Evolutionary conservation across 331 rosid species (phyloP), one percentile per base, ranked within the genome.

Genomic region (Ulmus americana): DNA sequence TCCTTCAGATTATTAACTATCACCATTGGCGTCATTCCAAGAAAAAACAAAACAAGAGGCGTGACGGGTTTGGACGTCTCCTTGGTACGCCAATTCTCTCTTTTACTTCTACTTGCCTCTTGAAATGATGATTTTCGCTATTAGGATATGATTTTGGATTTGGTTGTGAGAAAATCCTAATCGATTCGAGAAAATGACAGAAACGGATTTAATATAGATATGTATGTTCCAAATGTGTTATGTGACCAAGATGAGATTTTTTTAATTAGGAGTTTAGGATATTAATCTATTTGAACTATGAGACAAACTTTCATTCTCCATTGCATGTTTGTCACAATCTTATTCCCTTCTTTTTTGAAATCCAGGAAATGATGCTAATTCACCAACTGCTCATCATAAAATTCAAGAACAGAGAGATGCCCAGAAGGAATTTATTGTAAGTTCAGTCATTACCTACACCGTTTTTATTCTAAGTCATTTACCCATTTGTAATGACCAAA

Each of bases 11-110:
- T 18, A 80, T 87, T 6, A 90, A 80, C 71, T 82, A 90, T 46
- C 81, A 85, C 20, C 81, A 85, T 16, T 87, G 90, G 97, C 82
- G 74, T 57, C 79, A 82, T 54, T 79, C 78, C 55, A 85, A 79
- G 80, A 87, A 73, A 74, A 81, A 72, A 52, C 69, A 78, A 6
- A 78, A 74, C 20, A 80, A 11, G 55, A 85, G 18, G 56, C 68
- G 15, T 15, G 53, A 53, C 22, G 39, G 47, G 46, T 76, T 16
- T 63, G 73, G 48, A 53, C 53, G 7, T 45, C 56, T 51, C 55
- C 11, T 60, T 2, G 70, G 94, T 83, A 70, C 70, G 76, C 16
- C 1, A 3, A 7, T 14, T 59, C 3, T 59, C 8, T 41, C 10
- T 15, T 54, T 2, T 22, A 9, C 38, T 20, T 8, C 9, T 46